Evolutionary conservation across 225 moss, liverwort and hornwort species (phyloP), one percentile per base, ranked within the genome.

Genomic region (Anthoceros angustus): DNA sequence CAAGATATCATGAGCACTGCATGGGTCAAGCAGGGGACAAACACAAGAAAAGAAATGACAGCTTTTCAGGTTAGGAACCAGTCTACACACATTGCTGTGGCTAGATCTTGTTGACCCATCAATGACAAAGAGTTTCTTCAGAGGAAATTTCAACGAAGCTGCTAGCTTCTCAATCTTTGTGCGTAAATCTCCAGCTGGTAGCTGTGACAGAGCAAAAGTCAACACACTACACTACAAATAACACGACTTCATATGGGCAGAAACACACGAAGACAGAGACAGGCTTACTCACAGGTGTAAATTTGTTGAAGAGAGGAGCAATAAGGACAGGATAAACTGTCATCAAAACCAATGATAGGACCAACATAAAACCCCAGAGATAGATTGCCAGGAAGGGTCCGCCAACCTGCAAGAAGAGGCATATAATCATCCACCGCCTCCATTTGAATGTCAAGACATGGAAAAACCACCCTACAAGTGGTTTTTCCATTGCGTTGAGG

Each of bases 361-460:
- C 70, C 62, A 98, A 45, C 98, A 92, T 98, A 72, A 98, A 98
- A 61, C 85, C 92, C 98, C 98, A 98, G 23, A 98, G 65, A 75
- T 98, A 98, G 20, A 98, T 80, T 43, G 98, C 92, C 73, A 98
- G 87, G 61, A 92, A 98, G 11, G 98, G 98, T 5, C 98, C 98
- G 39, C 98, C 98, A 66, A 85, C 87, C 82, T 89, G 91, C 78
- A 80, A 64, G 18, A 38, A 63, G 10, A 2, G 11, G 2, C 10
- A 12, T 66, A 18, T n/a, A 12, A 24, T 16, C 39, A 5, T 39
- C 10, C 41, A 18, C 7, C 10, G 8, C 8, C 4, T 0, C 16
- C 41, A 65, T 7, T 32, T 25, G 64, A 40, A n/a, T 8, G n/a
- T 61, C 50, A 2, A 15, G n/a, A 32, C 10, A 50, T 42, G 11